Conservation (phyloP, 1,284 basidiomycete genomes). For the Anthracocystis walkeri region DNA sequence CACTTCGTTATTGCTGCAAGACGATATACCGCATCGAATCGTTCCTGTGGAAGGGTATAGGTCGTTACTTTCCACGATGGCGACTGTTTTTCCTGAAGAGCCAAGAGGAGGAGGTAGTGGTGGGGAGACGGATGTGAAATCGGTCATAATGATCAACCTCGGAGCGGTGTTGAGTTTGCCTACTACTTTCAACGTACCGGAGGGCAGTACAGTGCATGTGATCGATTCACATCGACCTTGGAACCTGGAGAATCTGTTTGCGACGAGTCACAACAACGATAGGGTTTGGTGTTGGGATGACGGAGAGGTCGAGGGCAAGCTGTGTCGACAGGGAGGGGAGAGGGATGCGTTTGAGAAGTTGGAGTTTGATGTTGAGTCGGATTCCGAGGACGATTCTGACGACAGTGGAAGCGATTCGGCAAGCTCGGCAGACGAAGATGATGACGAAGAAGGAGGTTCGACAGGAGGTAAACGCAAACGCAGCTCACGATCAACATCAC, state of each 20-base stretch:
- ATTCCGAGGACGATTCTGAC: conserved; percentile 75
- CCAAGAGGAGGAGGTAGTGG: conserved; percentile 12
- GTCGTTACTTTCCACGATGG: conserved; percentile 36
- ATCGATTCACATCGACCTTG: conserved; percentile 94
- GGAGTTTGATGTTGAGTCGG: conserved; percentile 64
- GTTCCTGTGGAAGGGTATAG: conserved; percentile 88
- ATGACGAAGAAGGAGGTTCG: conserved; percentile 43
- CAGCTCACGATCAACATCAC: conserved; percentile 12
- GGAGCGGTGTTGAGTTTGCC: conserved; percentile 88
- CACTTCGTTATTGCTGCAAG: conserved; percentile 87
- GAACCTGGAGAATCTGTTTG: conserved; percentile 89
- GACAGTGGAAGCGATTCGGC: conserved; percentile 51
- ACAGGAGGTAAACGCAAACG: conserved; percentile 53
- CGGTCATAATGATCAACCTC: conserved; percentile 91
- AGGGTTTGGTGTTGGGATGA: conserved; percentile 67
- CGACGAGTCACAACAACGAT: conserved; percentile 71
- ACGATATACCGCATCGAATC: conserved; percentile 90
- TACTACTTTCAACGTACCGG: conserved; percentile 59
- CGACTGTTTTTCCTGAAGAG: conserved; percentile 32
- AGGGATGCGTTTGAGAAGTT: conserved; percentile 60
- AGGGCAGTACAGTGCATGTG: conserved; percentile 79
- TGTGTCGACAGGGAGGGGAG: conserved; percentile 41
- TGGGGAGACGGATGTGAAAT: conserved; percentile 78
- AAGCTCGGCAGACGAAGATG: conserved; percentile 20
- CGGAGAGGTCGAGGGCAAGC: conserved; percentile 56